Percentiles rank a stretch among this genome's conserved stretches.
phyloP scores from a whole-genome alignment of 371 early-diverging fungal species.

The Syncephalastrum sp. region DNA sequence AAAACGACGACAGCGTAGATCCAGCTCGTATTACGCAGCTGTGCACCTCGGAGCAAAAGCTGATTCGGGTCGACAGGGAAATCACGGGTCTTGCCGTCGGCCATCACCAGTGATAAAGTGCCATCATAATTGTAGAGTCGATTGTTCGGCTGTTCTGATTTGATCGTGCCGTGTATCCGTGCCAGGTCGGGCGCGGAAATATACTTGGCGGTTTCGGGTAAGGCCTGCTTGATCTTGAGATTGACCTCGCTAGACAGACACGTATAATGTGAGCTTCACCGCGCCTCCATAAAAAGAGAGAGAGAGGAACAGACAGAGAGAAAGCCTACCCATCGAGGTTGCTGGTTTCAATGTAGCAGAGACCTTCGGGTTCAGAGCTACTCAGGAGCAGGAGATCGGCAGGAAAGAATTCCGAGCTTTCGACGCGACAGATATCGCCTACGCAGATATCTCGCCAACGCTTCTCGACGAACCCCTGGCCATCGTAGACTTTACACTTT shows the following conservation, averaged over 20 bases:
- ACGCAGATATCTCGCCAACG: conserved; percentile 82
- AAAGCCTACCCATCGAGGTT: conserved; percentile 84
- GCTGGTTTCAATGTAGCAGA: conserved; percentile 95
- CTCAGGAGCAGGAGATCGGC: conserved; percentile 91
- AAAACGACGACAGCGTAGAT: conserved; percentile 83
- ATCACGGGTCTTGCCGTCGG: conserved; percentile 54
- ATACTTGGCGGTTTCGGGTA: conserved; percentile 67
- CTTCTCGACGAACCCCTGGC: conserved; percentile 61
- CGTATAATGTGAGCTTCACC: background rate
- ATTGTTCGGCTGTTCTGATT: conserved; percentile 86
- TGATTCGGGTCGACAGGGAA: conserved; percentile 81
- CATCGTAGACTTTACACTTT: conserved; percentile 63
- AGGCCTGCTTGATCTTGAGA: conserved; percentile 87
- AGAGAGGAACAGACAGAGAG: background rate
- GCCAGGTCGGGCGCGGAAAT: conserved; percentile 62
- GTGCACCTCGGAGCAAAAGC: conserved; percentile 80
- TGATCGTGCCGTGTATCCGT: conserved; percentile 58
- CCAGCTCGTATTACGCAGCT: conserved; percentile 83
- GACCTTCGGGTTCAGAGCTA: conserved; percentile 81
- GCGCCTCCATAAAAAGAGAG: background rate
- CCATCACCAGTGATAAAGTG: conserved; percentile 58
- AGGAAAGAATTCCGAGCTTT: conserved; percentile 87
- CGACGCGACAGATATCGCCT: conserved; percentile 90
- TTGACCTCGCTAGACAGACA: conserved; percentile 77
- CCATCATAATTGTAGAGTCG: conserved; percentile 87